Conservation (phyloP, 768 basidiomycete genomes). For the Auriculariales sp. region DNA sequence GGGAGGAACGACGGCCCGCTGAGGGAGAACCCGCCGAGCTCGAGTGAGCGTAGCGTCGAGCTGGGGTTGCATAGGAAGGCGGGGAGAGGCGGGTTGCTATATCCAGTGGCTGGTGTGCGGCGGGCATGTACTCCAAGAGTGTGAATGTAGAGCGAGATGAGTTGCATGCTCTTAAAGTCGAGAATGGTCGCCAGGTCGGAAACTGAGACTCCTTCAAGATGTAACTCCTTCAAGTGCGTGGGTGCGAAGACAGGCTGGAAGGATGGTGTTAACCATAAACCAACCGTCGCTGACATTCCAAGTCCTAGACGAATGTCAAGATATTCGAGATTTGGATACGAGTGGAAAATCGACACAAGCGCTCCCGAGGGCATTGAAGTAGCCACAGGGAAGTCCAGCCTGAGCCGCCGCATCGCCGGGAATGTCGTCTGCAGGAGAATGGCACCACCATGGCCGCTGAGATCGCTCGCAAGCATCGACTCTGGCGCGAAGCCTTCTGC, state of each 20-base stretch:
- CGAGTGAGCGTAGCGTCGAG: not conserved
- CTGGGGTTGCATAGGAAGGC: not conserved
- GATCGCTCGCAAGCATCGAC: not conserved
- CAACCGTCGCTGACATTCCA: not conserved
- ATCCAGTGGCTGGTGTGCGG: not conserved
- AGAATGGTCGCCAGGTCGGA: not conserved
- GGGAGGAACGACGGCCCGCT: not conserved
- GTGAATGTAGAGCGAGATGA: not conserved
- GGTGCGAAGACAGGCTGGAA: not conserved
- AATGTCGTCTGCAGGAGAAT: not conserved
- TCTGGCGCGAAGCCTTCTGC: not conserved
- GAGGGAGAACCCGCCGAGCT: not conserved
- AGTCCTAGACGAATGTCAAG: not conserved
- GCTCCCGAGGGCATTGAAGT: not conserved
- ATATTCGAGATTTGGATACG: not conserved
- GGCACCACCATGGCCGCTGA: not conserved
- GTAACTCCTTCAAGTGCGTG: not conserved
- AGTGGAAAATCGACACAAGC: not conserved
- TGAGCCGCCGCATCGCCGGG: not conserved
- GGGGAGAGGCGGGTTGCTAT: not conserved
- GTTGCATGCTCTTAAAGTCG: not conserved
- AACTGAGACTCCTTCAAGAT: not conserved
- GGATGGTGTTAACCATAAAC: not conserved
- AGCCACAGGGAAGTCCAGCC: not conserved
- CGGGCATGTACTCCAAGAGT: not conserved